Conservation (phyloP, 164 flowering plant genomes). For the Kingdonia uniflora region DNA sequence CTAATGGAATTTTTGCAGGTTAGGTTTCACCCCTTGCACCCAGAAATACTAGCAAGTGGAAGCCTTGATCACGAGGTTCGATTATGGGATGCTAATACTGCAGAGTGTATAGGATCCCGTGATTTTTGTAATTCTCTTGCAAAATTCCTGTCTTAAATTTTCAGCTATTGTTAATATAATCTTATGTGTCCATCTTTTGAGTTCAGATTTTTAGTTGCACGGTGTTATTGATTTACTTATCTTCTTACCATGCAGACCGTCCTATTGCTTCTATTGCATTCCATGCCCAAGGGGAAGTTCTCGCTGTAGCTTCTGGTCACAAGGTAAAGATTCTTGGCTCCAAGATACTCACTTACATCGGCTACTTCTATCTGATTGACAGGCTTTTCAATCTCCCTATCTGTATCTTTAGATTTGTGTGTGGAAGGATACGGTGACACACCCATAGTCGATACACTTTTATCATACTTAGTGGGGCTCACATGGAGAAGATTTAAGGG, state of each 20-base stretch:
- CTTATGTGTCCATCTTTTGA: background rate
- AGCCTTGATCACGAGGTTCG: constrained; percentile 98
- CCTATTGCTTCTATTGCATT: constrained; percentile 98
- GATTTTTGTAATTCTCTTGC: constrained; percentile 59
- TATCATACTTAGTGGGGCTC: too few relatives aligned
- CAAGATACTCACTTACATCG: background rate
- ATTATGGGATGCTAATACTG: constrained; percentile 80
- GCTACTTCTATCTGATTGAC: background rate
- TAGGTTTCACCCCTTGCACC: constrained; percentile 77
- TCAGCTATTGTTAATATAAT: background rate
- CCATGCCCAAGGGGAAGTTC: constrained; percentile 85
- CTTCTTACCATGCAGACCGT: constrained; percentile 42
- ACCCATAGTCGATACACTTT: too few relatives aligned
- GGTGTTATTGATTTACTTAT: background rate
- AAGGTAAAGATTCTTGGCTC: constrained; percentile 43
- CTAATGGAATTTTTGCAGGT: constrained; percentile 41
- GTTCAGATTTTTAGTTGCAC: background rate
- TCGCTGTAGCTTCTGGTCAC: constrained; percentile 98
- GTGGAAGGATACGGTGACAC: too few relatives aligned
- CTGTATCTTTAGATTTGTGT: too few relatives aligned
- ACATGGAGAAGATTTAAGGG: too few relatives aligned
- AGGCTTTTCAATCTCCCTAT: too few relatives aligned
- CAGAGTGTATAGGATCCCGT: constrained; percentile 76
- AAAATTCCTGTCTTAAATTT: background rate
- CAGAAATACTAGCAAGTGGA: constrained; percentile 90